Evolutionary conservation across 164 flowering plant species (phyloP).

Genomic region (Nymphaea colorata): DNA sequence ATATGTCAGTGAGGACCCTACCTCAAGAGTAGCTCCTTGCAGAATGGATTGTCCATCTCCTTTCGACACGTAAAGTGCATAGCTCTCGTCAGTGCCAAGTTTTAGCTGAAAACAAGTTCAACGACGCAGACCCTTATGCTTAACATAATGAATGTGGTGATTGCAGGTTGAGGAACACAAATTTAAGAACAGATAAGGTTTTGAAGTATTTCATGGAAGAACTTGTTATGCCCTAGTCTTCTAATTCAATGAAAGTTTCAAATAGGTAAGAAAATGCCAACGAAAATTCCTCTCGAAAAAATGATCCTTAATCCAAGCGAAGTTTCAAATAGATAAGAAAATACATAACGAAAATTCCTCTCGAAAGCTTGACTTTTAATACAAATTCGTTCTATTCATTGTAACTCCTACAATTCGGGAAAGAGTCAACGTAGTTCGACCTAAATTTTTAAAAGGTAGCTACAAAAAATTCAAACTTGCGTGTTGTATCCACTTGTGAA

Average conservation of each 20-base stretch:
- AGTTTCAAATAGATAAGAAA: too few species aligned
- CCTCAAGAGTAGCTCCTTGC: slow-evolving; percentile 22
- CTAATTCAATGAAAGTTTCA: background rate
- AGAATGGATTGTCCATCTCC: slow-evolving; percentile 16
- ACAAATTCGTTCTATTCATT: too few species aligned
- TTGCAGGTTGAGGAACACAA: background rate
- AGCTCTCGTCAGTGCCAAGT: slow-evolving; percentile 26
- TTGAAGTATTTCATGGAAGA: background rate
- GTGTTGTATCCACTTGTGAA: background rate
- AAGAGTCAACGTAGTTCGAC: background rate
- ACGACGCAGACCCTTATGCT: background rate
- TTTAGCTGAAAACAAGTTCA: slow-evolving; percentile 14
- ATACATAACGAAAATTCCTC: too few species aligned
- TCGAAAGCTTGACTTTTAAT: too few species aligned
- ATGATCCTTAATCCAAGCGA: background rate
- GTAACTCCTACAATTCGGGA: too few species aligned
- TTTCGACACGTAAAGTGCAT: slow-evolving; percentile 17
- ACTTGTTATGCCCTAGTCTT: background rate
- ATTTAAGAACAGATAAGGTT: background rate
- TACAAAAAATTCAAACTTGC: background rate
- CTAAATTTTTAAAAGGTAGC: background rate
- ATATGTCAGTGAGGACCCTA: background rate
- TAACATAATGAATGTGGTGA: background rate
- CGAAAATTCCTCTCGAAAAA: background rate
- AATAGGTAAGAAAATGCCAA: background rate